These are phyloP conservation scores for Paramecium tetraurelia DNA, from an alignment of 73 alveolate species.

Conservation along the genomic window DNA sequence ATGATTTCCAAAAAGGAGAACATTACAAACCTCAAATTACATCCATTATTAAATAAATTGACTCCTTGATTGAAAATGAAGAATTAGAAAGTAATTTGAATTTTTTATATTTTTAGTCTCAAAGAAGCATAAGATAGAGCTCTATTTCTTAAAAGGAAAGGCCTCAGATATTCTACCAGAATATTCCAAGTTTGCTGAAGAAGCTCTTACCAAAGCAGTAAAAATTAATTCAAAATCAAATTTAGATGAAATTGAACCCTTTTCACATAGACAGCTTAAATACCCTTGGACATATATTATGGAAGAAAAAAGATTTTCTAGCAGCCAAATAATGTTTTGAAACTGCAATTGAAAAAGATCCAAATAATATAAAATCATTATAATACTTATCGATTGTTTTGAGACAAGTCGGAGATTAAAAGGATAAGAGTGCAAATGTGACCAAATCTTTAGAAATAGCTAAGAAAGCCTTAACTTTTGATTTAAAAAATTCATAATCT, in stretches of 20 bases:
- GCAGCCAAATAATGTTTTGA: constrained; percentile 46
- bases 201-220: constrained; percentile 38
- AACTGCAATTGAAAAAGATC: constrained; percentile 28
- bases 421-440: neutral
- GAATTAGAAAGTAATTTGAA: neutral
- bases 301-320: constrained; percentile 39
- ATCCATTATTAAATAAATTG: neutral
- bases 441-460: neutral
- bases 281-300: constrained; percentile 34
- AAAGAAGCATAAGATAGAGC: constrained; percentile 11
- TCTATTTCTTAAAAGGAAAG: constrained; percentile 23
- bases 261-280: constrained; percentile 10
- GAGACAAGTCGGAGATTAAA: constrained; percentile 32
- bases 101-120: neutral
- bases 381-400: constrained; percentile 23
- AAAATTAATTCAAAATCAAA: neutral
- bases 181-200: constrained; percentile 41
- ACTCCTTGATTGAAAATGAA: neutral
- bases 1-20: constrained; percentile 8
- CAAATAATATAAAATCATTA: constrained; percentile 30
- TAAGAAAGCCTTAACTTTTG: constrained; percentile 12
- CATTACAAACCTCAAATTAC: neutral
- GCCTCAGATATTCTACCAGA: constrained; percentile 25
- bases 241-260: constrained; percentile 47
- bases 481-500: neutral